These are phyloP conservation scores for Thuidium tamariscinum DNA, from an alignment of 225 moss, liverwort and hornwort genomes.

Conservation along the genomic window DNA sequence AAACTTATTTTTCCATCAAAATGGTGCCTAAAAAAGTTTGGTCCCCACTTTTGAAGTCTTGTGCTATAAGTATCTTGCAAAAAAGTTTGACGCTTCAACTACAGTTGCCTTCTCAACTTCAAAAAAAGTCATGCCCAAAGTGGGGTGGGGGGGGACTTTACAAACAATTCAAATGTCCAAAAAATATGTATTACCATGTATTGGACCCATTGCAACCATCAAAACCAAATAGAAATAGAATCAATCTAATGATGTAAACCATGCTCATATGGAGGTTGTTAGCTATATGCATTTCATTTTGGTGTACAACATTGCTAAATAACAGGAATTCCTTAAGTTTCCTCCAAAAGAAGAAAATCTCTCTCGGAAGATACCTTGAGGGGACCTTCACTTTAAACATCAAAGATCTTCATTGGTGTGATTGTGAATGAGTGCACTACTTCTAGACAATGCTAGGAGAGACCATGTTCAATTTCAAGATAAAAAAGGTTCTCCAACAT, in stretches of 20 bases:
- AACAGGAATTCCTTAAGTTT: not conserved
- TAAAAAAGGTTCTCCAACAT: rapidly evolving
- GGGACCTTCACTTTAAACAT: not conserved
- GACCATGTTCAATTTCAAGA: not conserved
- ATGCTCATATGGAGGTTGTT: not conserved
- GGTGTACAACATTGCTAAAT: not conserved
- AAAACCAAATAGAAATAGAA: not conserved
- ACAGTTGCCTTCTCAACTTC: too few relatives aligned
- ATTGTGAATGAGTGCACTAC: not conserved
- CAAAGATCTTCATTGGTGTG: rapidly evolving
- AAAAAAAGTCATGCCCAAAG: too few relatives aligned
- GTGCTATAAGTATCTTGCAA: too few relatives aligned
- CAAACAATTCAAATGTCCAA: too few relatives aligned
- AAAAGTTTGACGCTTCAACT: too few relatives aligned
- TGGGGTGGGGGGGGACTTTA: too few relatives aligned
- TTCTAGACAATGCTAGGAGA: rapidly evolving
- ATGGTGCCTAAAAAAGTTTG: too few relatives aligned
- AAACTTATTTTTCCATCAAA: too few relatives aligned
- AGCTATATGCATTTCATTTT: rapidly evolving
- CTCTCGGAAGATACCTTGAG: rapidly evolving
- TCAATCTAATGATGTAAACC: not conserved
- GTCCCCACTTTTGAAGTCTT: too few relatives aligned
- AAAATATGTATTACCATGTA: rapidly evolving
- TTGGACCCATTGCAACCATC: not conserved
- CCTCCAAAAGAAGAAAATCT: rapidly evolving